A percentile compares a stretch with the other conserved stretches of the same genome.
Conservation (phyloP, 2,329 filamentous ascomycete species). For the Mycogone perniciosa region DNA sequence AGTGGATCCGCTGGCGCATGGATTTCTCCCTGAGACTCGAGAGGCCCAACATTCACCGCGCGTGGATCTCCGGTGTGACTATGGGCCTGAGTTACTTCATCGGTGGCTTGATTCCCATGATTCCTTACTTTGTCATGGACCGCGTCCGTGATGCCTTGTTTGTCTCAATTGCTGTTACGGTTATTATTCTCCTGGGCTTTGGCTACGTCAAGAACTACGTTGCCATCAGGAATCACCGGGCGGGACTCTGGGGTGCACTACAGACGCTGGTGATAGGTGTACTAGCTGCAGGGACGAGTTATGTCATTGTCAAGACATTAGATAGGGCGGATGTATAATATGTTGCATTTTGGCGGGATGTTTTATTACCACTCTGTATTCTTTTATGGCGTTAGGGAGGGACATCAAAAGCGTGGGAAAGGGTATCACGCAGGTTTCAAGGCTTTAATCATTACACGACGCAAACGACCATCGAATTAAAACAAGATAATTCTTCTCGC, state of each 20-base stretch:
- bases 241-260: constrained; percentile 52
- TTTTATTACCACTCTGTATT: background rate
- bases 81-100: constrained; percentile 65
- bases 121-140: constrained; percentile 59
- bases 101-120: constrained; percentile 62
- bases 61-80: constrained; percentile 54
- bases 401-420: background rate
- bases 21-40: constrained; percentile 49
- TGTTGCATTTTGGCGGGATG: background rate
- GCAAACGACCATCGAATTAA: background rate
- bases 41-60: constrained; percentile 36
- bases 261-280: constrained; percentile 61
- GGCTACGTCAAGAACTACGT: constrained; percentile 59
- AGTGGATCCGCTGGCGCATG: constrained; percentile 54
- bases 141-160: constrained; percentile 45
- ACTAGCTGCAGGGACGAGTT: constrained; percentile 59
- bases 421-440: constrained; percentile 1
- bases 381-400: constrained; percentile 7
- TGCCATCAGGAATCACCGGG: constrained; percentile 43
- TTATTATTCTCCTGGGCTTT: constrained; percentile 54
- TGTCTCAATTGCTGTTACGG: constrained; percentile 55
- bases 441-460: background rate
- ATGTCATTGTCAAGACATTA: constrained; percentile 54
- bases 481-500: background rate
- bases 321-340: constrained; percentile 26